Percentiles rank a stretch among this genome's conserved stretches.
Evolutionary conservation across 129 eudicot species (phyloP).

Genomic region (Tagetes erecta): DNA sequence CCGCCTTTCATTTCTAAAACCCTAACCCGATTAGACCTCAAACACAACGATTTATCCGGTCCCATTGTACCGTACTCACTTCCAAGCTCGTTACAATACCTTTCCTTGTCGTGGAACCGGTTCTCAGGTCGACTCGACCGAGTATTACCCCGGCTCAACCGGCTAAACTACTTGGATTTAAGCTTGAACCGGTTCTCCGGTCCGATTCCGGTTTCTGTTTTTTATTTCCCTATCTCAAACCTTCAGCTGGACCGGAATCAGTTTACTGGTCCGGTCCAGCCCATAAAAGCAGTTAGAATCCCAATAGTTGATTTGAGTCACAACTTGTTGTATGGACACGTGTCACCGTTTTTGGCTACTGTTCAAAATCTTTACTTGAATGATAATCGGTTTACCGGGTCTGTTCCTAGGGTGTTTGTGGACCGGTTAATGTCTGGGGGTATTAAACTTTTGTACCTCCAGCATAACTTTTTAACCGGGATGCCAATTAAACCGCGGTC

Average conservation of each 20-base stretch:
- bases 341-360: background rate
- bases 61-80: background rate
- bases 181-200: conserved; percentile 16
- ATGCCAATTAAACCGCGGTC: conserved; percentile 9
- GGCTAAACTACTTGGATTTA: conserved; percentile 4
- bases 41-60: conserved; percentile 13
- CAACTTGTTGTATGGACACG: conserved; percentile 1
- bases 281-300: background rate
- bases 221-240: background rate
- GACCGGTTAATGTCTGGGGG: background rate
- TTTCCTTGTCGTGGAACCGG: conserved; percentile 3
- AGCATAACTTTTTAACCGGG: conserved; percentile 13
- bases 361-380: conserved; percentile 6
- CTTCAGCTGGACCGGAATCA: background rate
- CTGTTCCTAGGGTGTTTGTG: background rate
- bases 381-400: conserved; percentile 9
- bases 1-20: background rate
- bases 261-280: background rate
- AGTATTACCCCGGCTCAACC: background rate
- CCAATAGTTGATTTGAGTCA: conserved; percentile 9
- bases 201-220: background rate
- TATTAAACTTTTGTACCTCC: conserved; percentile 4
- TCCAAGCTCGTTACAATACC: background rate
- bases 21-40: conserved; percentile 15
- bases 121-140: background rate